Evolutionary conservation across 2,329 filamentous ascomycete genomes (phyloP).

Genomic region (Elsinoe australis): DNA sequence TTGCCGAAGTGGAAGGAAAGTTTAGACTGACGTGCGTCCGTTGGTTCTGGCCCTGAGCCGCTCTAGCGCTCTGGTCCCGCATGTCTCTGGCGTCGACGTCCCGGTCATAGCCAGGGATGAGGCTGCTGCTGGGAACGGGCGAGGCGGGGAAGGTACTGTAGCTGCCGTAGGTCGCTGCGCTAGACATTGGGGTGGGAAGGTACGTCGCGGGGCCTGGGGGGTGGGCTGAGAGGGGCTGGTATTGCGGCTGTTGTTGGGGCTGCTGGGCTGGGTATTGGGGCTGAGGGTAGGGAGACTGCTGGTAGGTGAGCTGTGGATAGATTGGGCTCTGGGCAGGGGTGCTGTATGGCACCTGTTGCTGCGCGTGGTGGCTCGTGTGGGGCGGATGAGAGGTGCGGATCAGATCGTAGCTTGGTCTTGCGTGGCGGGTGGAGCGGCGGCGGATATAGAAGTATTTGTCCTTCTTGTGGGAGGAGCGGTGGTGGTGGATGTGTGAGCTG

Average conservation of each 20-base stretch:
- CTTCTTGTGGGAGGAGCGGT: not conserved
- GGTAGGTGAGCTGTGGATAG: not conserved
- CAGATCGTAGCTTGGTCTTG: constrained; percentile 12
- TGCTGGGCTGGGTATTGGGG: not conserved
- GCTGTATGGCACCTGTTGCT: too few species aligned
- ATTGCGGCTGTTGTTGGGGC: not conserved
- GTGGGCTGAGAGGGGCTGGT: too few species aligned
- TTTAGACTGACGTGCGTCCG: not conserved
- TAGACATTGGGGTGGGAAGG: too few species aligned
- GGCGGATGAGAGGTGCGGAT: not conserved
- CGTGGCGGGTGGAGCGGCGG: not conserved
- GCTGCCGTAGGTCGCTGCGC: too few species aligned
- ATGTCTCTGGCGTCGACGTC: too few species aligned
- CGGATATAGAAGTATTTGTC: constrained; percentile 13
- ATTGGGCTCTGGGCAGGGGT: too few species aligned
- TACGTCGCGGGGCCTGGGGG: too few species aligned
- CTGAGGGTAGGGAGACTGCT: not conserved
- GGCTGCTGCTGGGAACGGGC: not conserved
- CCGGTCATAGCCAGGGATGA: too few species aligned
- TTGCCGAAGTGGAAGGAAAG: not conserved
- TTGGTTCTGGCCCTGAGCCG: not conserved
- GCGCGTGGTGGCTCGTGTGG: not conserved
- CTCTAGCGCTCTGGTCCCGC: not conserved
- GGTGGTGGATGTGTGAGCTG: not conserved
- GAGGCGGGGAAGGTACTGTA: not conserved